Conservation (phyloP, 2,329 filamentous ascomycete species). For the Aureobasidium namibiae region DNA sequence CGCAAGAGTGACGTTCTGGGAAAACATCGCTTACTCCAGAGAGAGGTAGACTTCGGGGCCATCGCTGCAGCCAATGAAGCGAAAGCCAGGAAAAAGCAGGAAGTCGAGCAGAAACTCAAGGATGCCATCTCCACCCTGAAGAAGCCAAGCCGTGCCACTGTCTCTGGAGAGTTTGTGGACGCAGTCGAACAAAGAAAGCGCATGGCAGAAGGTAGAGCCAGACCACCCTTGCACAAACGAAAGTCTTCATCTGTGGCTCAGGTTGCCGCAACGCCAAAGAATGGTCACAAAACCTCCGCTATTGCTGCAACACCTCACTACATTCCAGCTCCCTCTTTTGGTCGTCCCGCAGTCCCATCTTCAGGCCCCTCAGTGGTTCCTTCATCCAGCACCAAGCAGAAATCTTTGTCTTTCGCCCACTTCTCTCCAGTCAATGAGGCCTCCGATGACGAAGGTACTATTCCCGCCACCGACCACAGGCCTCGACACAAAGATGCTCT, state of each 20-base stretch:
- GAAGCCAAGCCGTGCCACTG: constrained; percentile 66
- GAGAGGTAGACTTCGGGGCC: constrained; percentile 48
- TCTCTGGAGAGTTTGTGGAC: constrained; percentile 58
- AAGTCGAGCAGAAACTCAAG: constrained; percentile 61
- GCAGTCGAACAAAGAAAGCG: constrained; percentile 52
- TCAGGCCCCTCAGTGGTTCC: constrained; percentile 29
- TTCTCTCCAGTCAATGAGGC: constrained; percentile 7
- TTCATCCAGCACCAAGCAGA: constrained; percentile 31
- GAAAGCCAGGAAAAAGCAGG: constrained; percentile 57
- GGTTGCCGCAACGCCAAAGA: constrained; percentile 37
- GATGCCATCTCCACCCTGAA: constrained; percentile 66
- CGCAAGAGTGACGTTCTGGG: constrained; percentile 17
- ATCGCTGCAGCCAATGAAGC: constrained; percentile 45
- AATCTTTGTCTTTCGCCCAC: constrained; percentile 16
- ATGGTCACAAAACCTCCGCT: constrained; percentile 24
- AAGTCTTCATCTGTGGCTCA: constrained; percentile 22
- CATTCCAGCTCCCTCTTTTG: constrained; percentile 19
- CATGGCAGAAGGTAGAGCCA: constrained; percentile 24
- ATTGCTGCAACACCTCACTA: constrained; percentile 22
- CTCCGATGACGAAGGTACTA: constrained; percentile 16
- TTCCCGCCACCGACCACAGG: constrained; percentile 1
- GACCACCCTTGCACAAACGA: constrained; percentile 20
- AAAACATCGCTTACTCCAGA: constrained; percentile 29
- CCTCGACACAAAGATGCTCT: constrained; percentile 16
- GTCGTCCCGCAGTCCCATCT: constrained; percentile 12